A percentile compares a stretch with the other conserved stretches of the same genome.
These are phyloP conservation scores for Colletotrichum aenigma DNA, from an alignment of 2,329 filamentous ascomycete genomes.

Conservation along the genomic window DNA sequence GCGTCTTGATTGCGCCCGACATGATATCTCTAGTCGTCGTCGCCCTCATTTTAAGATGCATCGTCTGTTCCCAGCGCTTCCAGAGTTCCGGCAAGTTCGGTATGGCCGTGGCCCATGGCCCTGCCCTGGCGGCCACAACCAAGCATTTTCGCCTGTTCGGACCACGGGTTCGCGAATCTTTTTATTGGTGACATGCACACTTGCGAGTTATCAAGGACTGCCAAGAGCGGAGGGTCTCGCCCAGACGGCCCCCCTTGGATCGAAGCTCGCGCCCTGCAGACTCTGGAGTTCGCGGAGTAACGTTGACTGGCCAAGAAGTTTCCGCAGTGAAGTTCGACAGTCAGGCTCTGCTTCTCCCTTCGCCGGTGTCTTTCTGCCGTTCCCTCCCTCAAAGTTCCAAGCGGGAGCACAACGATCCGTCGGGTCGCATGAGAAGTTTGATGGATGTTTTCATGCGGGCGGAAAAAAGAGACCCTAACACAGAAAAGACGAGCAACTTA, in stretches of 20 bases:
- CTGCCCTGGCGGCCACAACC: not conserved
- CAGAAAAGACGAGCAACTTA: slow-evolving; percentile 8
- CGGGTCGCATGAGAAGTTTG: slow-evolving; percentile 2
- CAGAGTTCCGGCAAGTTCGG: not conserved
- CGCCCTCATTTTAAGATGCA: not conserved
- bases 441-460: slow-evolving; percentile 16
- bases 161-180: slow-evolving; percentile 13
- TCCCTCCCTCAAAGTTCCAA: slow-evolving; percentile 11
- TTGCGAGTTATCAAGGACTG: not conserved
- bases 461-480: not conserved
- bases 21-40: not conserved
- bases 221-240: slow-evolving; percentile 1
- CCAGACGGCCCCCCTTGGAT: not conserved
- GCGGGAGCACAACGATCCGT: slow-evolving; percentile 10
- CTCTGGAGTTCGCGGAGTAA: not conserved
- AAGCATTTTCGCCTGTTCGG: not conserved
- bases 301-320: not conserved
- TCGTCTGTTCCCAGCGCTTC: not conserved
- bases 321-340: not conserved
- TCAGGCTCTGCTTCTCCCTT: not conserved
- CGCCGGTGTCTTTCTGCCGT: not conserved
- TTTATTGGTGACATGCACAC: not conserved
- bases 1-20: slow-evolving; percentile 7
- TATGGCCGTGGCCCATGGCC: not conserved
- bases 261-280: not conserved